Conservation (phyloP, 805 yeast genomes). For the Cyberlindnera xylosilytica region DNA sequence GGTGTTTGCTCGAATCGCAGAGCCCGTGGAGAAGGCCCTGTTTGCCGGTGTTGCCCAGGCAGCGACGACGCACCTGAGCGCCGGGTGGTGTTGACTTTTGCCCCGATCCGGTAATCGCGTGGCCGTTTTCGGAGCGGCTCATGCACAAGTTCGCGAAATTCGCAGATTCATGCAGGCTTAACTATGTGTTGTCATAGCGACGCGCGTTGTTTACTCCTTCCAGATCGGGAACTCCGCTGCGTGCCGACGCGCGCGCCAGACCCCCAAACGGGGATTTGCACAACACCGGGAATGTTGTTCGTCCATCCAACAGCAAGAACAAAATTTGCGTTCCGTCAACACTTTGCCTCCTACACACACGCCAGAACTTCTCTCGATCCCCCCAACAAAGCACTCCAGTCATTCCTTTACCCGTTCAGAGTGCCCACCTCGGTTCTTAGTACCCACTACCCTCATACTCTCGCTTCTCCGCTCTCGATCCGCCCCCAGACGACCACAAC, state of each 20-base stretch:
- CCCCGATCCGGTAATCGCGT: too few relatives aligned
- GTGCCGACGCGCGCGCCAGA: constrained; percentile 1
- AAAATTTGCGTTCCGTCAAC: constrained; percentile 2
- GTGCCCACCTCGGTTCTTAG: constrained; percentile 17
- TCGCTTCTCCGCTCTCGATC: neutral
- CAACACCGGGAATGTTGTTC: constrained; percentile 10
- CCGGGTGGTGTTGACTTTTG: too few relatives aligned
- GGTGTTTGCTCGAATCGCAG: too few relatives aligned
- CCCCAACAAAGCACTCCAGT: constrained; percentile 27
- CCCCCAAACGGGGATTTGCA: constrained; percentile 1
- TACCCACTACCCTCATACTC: neutral
- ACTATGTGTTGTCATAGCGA: constrained; percentile 14
- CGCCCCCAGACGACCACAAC: neutral
- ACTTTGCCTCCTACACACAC: constrained; percentile 2
- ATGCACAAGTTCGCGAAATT: constrained; percentile 1
- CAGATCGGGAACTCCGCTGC: constrained; percentile 8
- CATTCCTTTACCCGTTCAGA: constrained; percentile 30
- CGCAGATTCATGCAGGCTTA: too few relatives aligned
- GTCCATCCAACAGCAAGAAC: too few relatives aligned
- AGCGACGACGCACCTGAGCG: too few relatives aligned
- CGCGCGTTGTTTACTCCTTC: constrained; percentile 9
- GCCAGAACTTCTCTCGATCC: neutral
- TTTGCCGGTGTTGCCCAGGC: too few relatives aligned
- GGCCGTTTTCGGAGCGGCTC: neutral
- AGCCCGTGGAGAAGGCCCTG: too few relatives aligned